Percentiles rank a stretch among this genome's conserved stretches.
phyloP scores from a whole-genome alignment of 768 basidiomycete genomes.

The Postia placenta region DNA sequence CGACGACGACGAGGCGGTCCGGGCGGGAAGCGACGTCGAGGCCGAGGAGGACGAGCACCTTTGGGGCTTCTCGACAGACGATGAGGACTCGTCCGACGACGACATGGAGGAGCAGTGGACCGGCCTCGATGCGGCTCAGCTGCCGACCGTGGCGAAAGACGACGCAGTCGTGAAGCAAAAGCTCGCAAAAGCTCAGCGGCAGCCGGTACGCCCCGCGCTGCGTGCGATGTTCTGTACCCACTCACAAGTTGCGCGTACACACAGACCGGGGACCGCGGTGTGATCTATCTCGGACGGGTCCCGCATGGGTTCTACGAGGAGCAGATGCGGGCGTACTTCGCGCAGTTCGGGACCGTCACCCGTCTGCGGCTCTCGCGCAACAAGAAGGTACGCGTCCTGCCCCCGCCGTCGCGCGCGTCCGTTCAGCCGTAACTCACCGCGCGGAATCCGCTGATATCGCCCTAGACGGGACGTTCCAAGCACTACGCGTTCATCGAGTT shows the following conservation, averaged over 20 bases:
- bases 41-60: constrained; percentile 39
- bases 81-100: constrained; percentile 72
- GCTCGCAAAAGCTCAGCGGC: constrained; percentile 46
- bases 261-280: constrained; percentile 68
- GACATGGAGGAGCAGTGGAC: constrained; percentile 52
- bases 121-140: constrained; percentile 58
- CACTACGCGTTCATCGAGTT: constrained; percentile 98
- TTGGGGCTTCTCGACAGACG: constrained; percentile 71
- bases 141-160: constrained; percentile 87
- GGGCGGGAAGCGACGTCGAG: constrained; percentile 8
- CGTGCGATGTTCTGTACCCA: not conserved
- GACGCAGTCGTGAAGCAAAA: constrained; percentile 67
- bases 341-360: constrained; percentile 89
- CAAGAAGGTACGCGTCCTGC: constrained; percentile 59
- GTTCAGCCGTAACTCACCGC: not conserved
- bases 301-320: constrained; percentile 99
- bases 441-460: too few relatives aligned
- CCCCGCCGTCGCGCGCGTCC: not conserved
- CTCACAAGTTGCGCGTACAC: not conserved
- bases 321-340: constrained; percentile 87
- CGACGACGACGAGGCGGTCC: constrained; percentile 3
- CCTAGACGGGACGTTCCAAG: constrained; percentile 89
- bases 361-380: constrained; percentile 88
- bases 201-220: constrained; percentile 54
- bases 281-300: constrained; percentile 83